phyloP scores from a whole-genome alignment of 768 basidiomycete genomes.

The Russula lepida region DNA sequence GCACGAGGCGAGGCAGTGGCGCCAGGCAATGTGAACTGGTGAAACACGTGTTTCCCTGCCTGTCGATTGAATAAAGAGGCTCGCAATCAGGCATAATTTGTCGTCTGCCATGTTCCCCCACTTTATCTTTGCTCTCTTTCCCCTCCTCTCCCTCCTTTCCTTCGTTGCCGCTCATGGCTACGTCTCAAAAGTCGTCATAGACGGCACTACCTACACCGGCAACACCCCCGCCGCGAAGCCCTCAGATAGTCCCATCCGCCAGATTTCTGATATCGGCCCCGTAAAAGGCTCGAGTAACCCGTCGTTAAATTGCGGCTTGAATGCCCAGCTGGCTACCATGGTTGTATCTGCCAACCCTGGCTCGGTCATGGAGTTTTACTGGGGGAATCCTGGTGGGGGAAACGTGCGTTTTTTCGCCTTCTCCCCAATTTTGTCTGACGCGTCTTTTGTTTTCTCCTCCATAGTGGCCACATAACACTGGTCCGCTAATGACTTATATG shows the following conservation, averaged over 20 bases:
- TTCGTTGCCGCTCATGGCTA: slow-evolving; percentile 14
- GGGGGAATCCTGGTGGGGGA: slow-evolving; percentile 37
- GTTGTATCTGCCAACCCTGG: slow-evolving; percentile 53
- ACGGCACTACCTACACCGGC: slow-evolving; percentile 14
- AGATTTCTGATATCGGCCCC: slow-evolving; percentile 33
- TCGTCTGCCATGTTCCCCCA: background rate
- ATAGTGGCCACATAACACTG: slow-evolving; percentile 52
- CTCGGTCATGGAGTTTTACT: slow-evolving; percentile 41
- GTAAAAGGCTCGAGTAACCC: slow-evolving; percentile 48
- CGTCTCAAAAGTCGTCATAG: slow-evolving; percentile 15
- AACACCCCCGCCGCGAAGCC: slow-evolving; percentile 13
- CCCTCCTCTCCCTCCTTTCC: slow-evolving; percentile 23
- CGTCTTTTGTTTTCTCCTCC: background rate
- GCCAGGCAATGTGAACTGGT: no score
- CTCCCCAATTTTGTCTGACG: background rate
- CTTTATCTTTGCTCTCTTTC: slow-evolving; percentile 1
- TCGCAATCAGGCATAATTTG: no score
- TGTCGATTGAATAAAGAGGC: background rate
- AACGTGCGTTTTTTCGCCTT: slow-evolving; percentile 21
- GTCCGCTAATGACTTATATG: slow-evolving; percentile 72
- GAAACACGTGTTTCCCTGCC: background rate
- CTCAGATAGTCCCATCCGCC: slow-evolving; percentile 30
- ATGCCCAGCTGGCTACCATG: slow-evolving; percentile 38
- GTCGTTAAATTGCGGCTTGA: slow-evolving; percentile 49
- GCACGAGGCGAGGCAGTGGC: no score